Percentiles rank a stretch among this genome's conserved stretches.
Evolutionary conservation across 257 asterid genomes (phyloP).

Genomic region (Salvia rosmarinus): DNA sequence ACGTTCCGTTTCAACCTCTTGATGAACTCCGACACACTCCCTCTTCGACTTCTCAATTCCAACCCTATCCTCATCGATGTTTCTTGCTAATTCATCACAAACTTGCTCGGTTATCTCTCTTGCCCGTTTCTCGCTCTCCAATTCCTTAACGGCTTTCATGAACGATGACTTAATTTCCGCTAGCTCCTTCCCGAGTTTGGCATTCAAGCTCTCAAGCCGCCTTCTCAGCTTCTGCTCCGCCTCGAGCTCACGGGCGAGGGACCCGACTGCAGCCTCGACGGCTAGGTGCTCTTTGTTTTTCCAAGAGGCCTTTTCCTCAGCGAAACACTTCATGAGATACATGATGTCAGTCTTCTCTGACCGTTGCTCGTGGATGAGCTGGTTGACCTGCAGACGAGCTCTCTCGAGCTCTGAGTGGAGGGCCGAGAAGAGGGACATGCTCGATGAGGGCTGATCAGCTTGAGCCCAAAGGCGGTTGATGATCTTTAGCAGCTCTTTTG

Average conservation of each 20-base stretch:
- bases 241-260: constrained; percentile 70
- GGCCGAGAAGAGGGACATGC: constrained; percentile 83
- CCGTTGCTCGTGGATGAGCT: constrained; percentile 74
- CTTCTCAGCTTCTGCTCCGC: constrained; percentile 71
- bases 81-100: constrained; percentile 68
- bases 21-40: constrained; percentile 52
- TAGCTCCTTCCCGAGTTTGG: constrained; percentile 76
- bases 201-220: constrained; percentile 77
- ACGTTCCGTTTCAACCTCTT: constrained; percentile 66
- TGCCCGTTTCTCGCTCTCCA: constrained; percentile 78
- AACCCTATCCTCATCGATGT: constrained; percentile 60
- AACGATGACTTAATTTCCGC: constrained; percentile 65
- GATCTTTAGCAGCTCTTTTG: constrained; percentile 90
- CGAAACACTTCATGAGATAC: constrained; percentile 70
- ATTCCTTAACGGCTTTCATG: constrained; percentile 59
- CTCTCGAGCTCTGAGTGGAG: constrained; percentile 94
- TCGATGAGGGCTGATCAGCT: constrained; percentile 81
- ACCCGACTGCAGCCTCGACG: constrained; percentile 60
- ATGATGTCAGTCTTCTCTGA: constrained; percentile 60
- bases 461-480: constrained; percentile 83
- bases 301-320: constrained; percentile 91
- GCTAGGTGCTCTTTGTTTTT: constrained; percentile 62
- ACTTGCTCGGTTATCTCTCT: constrained; percentile 71
- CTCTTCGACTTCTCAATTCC: constrained; percentile 49
- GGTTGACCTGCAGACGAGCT: constrained; percentile 84